Evolutionary conservation across 345 rosid genomes (phyloP).

Genomic region (Clausena lansium): DNA sequence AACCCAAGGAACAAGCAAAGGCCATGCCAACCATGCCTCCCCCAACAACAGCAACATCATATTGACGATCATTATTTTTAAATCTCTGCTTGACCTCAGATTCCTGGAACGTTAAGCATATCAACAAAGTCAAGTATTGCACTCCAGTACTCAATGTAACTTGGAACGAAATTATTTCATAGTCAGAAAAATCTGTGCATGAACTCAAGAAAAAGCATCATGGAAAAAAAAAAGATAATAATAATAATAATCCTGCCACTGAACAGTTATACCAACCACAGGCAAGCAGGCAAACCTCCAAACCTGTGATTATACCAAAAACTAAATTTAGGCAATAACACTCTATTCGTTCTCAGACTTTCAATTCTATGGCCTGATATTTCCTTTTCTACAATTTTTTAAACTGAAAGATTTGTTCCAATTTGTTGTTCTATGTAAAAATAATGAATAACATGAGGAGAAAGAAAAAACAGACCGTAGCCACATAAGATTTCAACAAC

Average conservation of each 20-base stretch:
- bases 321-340: not conserved
- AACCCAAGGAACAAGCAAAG: conserved; percentile 90
- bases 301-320: not conserved
- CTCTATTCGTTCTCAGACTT: not conserved
- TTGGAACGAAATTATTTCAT: not conserved
- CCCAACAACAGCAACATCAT: conserved; percentile 89
- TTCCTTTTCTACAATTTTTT: too few relatives aligned
- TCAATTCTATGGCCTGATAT: not conserved
- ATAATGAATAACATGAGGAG: too few relatives aligned
- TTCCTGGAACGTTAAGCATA: conserved; percentile 31
- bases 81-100: conserved; percentile 24
- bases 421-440: not conserved
- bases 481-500: not conserved
- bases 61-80: conserved; percentile 32
- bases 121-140: conserved; percentile 1
- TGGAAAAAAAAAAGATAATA: not conserved
- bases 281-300: not conserved
- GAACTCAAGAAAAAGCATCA: not conserved
- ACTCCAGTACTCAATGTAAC: not conserved
- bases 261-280: not conserved
- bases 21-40: conserved; percentile 99
- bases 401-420: not conserved
- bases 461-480: not conserved
- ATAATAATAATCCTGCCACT: too few relatives aligned
- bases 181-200: not conserved